These are phyloP conservation scores for Turritis glabra DNA, from an alignment of 345 rosid species.

Conservation along the genomic window DNA sequence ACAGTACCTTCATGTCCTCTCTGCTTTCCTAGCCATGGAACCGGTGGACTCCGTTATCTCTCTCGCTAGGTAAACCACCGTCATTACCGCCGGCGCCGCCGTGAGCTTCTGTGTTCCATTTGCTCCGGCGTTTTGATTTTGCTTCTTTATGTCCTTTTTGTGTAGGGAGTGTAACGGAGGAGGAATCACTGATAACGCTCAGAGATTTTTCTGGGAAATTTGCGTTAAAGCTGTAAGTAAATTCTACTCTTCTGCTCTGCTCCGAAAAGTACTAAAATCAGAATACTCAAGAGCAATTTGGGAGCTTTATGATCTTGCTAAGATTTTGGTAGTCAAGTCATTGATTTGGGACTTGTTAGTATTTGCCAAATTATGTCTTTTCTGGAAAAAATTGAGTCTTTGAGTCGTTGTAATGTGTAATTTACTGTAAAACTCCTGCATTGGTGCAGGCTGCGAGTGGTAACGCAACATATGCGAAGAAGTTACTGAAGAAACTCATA, in stretches of 20 bases:
- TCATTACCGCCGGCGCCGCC: not conserved
- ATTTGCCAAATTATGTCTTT: not conserved
- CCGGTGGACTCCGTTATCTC: slow-evolving; percentile 51
- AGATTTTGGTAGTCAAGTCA: not conserved
- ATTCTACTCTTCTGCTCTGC: slow-evolving; percentile 4
- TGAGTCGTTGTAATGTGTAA: not conserved
- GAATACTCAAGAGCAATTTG: not conserved
- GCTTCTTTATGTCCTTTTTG: not conserved
- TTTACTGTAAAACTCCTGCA: slow-evolving; percentile 8
- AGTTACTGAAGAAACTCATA: slow-evolving; percentile 69
- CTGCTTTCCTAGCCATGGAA: slow-evolving; percentile 83
- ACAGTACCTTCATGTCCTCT: slow-evolving; percentile 50
- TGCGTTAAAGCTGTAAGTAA: slow-evolving; percentile 62
- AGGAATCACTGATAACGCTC: slow-evolving; percentile 52
- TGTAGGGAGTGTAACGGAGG: slow-evolving; percentile 66
- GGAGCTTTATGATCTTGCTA: not conserved
- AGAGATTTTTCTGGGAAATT: slow-evolving; percentile 68
- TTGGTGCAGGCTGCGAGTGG: slow-evolving; percentile 51
- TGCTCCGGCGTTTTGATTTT: slow-evolving; percentile 13
- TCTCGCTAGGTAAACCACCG: slow-evolving; percentile 51
- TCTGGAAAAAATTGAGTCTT: not conserved
- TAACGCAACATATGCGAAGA: slow-evolving; percentile 53
- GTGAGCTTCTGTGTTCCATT: not conserved
- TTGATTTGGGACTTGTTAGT: not conserved
- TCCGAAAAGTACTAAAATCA: not conserved